phyloP scores from a whole-genome alignment of 2,329 filamentous ascomycete species.

The Fusarium compactum region DNA sequence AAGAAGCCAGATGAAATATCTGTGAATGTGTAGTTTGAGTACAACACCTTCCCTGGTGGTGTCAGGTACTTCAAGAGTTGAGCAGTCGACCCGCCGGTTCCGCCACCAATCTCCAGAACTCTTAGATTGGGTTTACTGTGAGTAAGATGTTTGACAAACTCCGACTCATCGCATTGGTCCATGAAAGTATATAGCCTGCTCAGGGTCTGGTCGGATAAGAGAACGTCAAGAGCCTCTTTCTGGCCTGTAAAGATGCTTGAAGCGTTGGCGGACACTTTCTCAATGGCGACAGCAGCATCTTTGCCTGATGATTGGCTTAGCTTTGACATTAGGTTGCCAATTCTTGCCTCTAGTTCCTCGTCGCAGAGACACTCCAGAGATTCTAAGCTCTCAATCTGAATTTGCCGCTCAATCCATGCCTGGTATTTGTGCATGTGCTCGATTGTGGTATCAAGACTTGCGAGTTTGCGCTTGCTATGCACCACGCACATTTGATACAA shows the following conservation, averaged over 20 bases:
- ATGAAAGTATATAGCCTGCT: not conserved
- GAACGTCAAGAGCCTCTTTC: not conserved
- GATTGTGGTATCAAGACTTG: not conserved
- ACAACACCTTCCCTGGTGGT: not conserved
- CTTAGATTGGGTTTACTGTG: slow-evolving; percentile 7
- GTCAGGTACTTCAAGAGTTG: not conserved
- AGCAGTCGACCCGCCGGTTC: slow-evolving; percentile 3
- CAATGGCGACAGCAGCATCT: not conserved
- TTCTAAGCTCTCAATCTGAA: not conserved
- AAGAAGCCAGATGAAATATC: slow-evolving; percentile 7
- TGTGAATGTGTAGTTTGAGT: slow-evolving; percentile 5
- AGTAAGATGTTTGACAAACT: not conserved
- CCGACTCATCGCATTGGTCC: not conserved
- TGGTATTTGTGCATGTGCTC: slow-evolving; percentile 7
- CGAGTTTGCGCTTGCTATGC: not conserved
- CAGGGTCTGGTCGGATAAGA: not conserved
- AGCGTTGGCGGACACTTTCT: not conserved
- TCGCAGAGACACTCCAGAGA: not conserved
- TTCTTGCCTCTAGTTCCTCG: not conserved
- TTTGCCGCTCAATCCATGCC: not conserved
- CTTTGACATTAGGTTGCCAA: not conserved
- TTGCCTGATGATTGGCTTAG: not conserved
- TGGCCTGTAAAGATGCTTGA: not conserved
- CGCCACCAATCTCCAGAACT: slow-evolving; percentile 5
- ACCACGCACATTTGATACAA: not conserved